Evolutionary conservation across 345 rosid genomes (phyloP), one percentile per base, ranked within the genome.

Genomic region (Litchi chinensis): DNA sequence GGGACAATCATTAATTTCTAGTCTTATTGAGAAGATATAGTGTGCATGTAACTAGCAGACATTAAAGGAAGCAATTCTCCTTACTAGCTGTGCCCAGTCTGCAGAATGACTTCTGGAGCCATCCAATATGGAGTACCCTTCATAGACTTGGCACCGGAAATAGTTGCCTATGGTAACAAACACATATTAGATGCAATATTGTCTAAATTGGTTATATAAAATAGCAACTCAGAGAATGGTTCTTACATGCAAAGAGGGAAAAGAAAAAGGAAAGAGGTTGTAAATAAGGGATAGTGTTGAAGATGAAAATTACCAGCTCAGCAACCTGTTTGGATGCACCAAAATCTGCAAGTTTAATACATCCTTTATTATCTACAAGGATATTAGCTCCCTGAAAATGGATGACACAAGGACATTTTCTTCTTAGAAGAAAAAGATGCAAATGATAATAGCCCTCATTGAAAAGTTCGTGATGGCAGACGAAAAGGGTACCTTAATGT

Each of bases 121-220:
- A 95, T 95, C 97, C 99, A 95, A 75, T 93, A 91, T 15, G 98
- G 98, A 64, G 97, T 95, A 48, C 99, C 99, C 87, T 93, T 95
- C 97, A 93, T 92, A 44, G 99, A 95, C 81, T 93, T 95, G 80
- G 99, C 99, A 78, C 98, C 98, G 12, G 97, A 81, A 76, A 93
- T 67, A 63, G 99, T 92, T 77, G 98, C 98, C 98, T 95, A 62
- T 64, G 59, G 28, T 74, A 75, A 87, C 77, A 54, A 79, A 72
- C 16, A 79, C 75, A 68, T 59, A 32, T 86, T 67, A 68, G 84
- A 81, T 28, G 28, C 67, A 54, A 78, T 24, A 41, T 56, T 62
- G n/a, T 19, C 70, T 65, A 26, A 68, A 65, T 24, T 54, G 16
- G 15, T 59, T 39, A 18, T 64, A 18, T 50, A 74, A 59, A 70